phyloP scores from a whole-genome alignment of 2,329 filamentous ascomycete species.

The Arthroderma sp. region DNA sequence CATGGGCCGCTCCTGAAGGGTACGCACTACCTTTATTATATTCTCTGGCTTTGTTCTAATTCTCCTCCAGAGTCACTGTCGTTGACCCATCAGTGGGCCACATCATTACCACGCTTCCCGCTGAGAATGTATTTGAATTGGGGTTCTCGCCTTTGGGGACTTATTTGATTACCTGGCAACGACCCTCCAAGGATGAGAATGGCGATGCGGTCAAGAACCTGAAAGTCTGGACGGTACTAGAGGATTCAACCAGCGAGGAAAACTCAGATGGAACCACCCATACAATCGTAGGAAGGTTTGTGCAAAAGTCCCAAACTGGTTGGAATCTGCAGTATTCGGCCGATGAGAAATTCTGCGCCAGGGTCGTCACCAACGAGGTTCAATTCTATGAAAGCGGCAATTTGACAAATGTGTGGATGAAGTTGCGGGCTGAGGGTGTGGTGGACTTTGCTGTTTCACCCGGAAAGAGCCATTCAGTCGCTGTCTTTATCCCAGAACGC shows the following conservation, averaged over 20 bases:
- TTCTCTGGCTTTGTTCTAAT: slow-evolving; percentile 7
- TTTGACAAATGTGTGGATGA: slow-evolving; percentile 82
- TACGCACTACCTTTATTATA: slow-evolving; percentile 21
- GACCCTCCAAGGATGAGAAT: slow-evolving; percentile 79
- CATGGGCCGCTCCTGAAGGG: slow-evolving; percentile 76
- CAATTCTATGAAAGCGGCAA: slow-evolving; percentile 91
- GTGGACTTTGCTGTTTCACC: slow-evolving; percentile 80
- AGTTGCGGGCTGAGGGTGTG: slow-evolving; percentile 82
- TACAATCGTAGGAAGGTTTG: slow-evolving; percentile 67
- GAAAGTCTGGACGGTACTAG: slow-evolving; percentile 84
- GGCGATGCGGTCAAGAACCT: slow-evolving; percentile 92
- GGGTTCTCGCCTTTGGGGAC: slow-evolving; percentile 87
- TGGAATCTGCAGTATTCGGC: slow-evolving; percentile 97
- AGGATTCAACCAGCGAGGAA: slow-evolving; percentile 44
- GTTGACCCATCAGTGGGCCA: slow-evolving; percentile 68
- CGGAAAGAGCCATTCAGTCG: slow-evolving; percentile 79
- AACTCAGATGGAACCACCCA: slow-evolving; percentile 46
- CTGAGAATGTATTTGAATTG: slow-evolving; percentile 81
- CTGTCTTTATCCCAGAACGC: slow-evolving; percentile 88
- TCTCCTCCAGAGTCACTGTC: slow-evolving; percentile 54
- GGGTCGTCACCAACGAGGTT: slow-evolving; percentile 89
- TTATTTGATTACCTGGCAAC: slow-evolving; percentile 94
- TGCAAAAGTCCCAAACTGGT: slow-evolving; percentile 87
- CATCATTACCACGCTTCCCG: slow-evolving; percentile 59
- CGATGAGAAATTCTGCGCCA: slow-evolving; percentile 87